These are phyloP conservation scores for Heliamphora pulchella DNA, from an alignment of 179 eudicot genomes.

Conservation along the genomic window DNA sequence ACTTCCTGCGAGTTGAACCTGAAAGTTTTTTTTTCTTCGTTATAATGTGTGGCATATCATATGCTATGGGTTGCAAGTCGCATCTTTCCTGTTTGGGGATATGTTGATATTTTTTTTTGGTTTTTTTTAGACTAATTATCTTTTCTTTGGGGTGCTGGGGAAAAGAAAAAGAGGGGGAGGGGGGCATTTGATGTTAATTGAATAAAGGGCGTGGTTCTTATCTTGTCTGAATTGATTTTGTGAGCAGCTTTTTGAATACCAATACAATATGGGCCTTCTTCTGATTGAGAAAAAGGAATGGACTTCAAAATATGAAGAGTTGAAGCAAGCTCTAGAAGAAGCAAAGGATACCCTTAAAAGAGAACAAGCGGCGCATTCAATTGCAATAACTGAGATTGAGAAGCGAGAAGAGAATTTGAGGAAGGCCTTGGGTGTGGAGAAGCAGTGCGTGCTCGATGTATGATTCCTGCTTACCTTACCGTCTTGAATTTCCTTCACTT, in stretches of 20 bases:
- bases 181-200: no score
- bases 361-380: slow-evolving; percentile 67
- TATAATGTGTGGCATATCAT: not conserved
- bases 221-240: not conserved
- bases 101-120: not conserved
- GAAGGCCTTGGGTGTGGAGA: slow-evolving; percentile 82
- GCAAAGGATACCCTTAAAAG: slow-evolving; percentile 62
- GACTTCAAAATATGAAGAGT: slow-evolving; percentile 59
- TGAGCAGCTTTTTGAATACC: slow-evolving; percentile 82
- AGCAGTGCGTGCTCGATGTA: slow-evolving; percentile 72
- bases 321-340: slow-evolving; percentile 53
- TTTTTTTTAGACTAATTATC: not conserved
- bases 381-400: slow-evolving; percentile 74
- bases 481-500: not conserved
- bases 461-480: slow-evolving; percentile 19
- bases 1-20: not conserved
- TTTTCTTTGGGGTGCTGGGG: not conserved
- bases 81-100: not conserved
- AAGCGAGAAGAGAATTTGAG: slow-evolving; percentile 75
- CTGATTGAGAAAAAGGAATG: slow-evolving; percentile 77
- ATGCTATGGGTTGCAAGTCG: not conserved
- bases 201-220: not conserved
- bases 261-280: slow-evolving; percentile 93
- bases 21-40: not conserved
- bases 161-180: not conserved